These are phyloP conservation scores for Wickerhamomyces pijperi DNA, from an alignment of 805 yeast species.

Conservation along the genomic window DNA sequence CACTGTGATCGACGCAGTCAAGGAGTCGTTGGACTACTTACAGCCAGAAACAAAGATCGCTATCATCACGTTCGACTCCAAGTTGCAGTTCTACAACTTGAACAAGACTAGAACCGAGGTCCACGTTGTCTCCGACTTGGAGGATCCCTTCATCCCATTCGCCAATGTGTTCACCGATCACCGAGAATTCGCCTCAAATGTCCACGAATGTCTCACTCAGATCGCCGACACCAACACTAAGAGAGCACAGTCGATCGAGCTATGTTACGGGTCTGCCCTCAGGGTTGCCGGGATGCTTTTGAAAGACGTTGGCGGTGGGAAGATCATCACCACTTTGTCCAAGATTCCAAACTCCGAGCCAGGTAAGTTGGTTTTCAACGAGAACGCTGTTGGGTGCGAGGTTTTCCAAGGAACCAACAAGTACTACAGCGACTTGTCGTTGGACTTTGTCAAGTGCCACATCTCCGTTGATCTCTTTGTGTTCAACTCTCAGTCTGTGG, in stretches of 20 bases:
- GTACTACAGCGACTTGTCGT: conserved; percentile 50
- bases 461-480: conserved; percentile 74
- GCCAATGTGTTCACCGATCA: conserved; percentile 74
- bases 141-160: conserved; percentile 77
- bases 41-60: conserved; percentile 34
- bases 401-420: conserved; percentile 48
- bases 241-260: conserved; percentile 35
- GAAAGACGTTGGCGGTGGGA: conserved; percentile 68
- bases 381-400: conserved; percentile 29
- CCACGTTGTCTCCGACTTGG: conserved; percentile 55
- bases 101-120: conserved; percentile 43
- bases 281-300: conserved; percentile 56
- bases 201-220: conserved; percentile 56
- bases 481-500: conserved; percentile 53
- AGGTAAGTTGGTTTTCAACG: conserved; percentile 40
- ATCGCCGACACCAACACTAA: conserved; percentile 34
- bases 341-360: conserved; percentile 74
- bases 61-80: conserved; percentile 65
- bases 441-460: conserved; percentile 41
- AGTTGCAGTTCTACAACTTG: conserved; percentile 64
- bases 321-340: conserved; percentile 57
- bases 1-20: conserved; percentile 59
- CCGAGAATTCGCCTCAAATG: conserved; percentile 44
- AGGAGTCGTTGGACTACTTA: conserved; percentile 31
- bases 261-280: conserved; percentile 73